Evolutionary conservation across 495 filamentous ascomycete species (phyloP).

Genomic region (Sordaria brevicollis): DNA sequence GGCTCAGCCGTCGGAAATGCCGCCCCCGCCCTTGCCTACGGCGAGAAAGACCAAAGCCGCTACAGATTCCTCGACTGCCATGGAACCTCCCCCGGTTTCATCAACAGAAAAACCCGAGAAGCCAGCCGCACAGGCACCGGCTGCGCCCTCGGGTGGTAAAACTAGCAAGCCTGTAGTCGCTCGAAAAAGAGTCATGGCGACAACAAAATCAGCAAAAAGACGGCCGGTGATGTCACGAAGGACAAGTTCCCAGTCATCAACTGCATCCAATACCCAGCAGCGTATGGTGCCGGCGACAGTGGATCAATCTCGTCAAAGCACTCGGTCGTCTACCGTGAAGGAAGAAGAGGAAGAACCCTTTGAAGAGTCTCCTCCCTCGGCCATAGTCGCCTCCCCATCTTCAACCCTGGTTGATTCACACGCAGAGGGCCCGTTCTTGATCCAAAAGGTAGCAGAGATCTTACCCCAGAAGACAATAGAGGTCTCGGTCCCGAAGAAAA

Average conservation of each 20-base stretch:
- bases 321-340: not conserved
- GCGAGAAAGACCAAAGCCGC: not conserved
- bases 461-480: too few relatives aligned
- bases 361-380: not conserved
- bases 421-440: not conserved
- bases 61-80: constrained; percentile 2
- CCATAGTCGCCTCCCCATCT: not conserved
- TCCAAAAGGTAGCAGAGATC: not conserved
- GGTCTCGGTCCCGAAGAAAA: not conserved
- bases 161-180: not conserved
- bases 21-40: constrained; percentile 6
- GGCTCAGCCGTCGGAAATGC: constrained; percentile 9
- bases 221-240: constrained; percentile 29
- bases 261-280: constrained; percentile 13
- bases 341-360: not conserved
- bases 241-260: constrained; percentile 32
- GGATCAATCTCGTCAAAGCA: constrained; percentile 3
- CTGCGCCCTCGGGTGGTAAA: not conserved
- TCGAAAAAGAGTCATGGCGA: constrained; percentile 28
- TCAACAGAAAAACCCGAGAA: not conserved
- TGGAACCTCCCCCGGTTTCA: constrained; percentile 16
- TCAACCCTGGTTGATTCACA: not conserved
- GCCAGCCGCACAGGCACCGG: not conserved
- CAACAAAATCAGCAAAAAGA: constrained; percentile 23
- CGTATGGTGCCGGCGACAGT: constrained; percentile 3